Evolutionary conservation across 1,284 basidiomycete genomes (phyloP).

Genomic region (Melampsora americana): DNA sequence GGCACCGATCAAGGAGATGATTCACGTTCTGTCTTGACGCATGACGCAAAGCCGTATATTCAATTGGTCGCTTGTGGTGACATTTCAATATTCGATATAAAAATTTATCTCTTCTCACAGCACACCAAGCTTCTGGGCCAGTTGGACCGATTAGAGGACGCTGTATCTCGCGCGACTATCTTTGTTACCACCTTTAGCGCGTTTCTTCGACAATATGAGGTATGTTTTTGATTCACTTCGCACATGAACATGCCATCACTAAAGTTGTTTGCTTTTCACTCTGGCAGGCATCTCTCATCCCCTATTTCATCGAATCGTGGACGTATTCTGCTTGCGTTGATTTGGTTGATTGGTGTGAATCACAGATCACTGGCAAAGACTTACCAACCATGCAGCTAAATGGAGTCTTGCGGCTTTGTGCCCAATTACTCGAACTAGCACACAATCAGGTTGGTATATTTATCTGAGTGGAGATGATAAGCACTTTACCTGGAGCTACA

Average conservation of each 20-base stretch:
- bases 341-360: conserved; percentile 76
- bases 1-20: conserved; percentile 56
- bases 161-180: conserved; percentile 65
- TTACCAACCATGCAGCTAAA: conserved; percentile 50
- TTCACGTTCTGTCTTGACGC: conserved; percentile 55
- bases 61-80: conserved; percentile 83
- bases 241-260: neutral
- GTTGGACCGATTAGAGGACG: conserved; percentile 66
- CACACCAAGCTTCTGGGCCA: conserved; percentile 75
- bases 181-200: conserved; percentile 80
- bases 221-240: conserved; percentile 55
- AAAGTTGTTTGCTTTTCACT: neutral
- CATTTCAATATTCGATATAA: conserved; percentile 90
- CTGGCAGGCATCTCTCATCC: conserved; percentile 14
- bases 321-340: conserved; percentile 84
- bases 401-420: conserved; percentile 59
- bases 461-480: neutral
- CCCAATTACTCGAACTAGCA: conserved; percentile 76
- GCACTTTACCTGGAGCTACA: conserved; percentile 8
- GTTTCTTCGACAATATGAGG: conserved; percentile 70
- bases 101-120: conserved; percentile 82
- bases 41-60: conserved; percentile 76
- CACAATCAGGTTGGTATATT: conserved; percentile 65
- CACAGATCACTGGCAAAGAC: conserved; percentile 64
- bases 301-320: conserved; percentile 68